Conservation (phyloP, 208 protist species). For the Tritrichomonas musculus region DNA sequence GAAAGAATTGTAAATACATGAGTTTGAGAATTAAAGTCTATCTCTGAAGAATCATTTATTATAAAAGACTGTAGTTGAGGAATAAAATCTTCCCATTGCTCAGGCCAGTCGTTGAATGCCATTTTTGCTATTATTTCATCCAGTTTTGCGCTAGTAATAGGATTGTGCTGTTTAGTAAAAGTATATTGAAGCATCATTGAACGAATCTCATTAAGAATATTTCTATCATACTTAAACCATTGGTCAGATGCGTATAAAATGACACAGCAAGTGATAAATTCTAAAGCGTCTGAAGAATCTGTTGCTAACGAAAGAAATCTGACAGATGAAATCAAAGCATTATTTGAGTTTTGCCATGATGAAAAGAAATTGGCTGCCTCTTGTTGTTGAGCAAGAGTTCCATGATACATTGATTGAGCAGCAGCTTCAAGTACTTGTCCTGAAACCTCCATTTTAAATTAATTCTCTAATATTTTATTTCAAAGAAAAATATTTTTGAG, state of each 20-base stretch:
- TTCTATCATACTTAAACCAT: too few relatives aligned
- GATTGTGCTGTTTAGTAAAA: too few relatives aligned
- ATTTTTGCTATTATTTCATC: background rate
- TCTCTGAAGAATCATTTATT: background rate
- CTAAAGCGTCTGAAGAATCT: too few relatives aligned
- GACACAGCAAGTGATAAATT: too few relatives aligned
- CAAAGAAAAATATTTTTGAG: too few relatives aligned
- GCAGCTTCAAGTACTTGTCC: too few relatives aligned
- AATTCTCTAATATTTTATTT: too few relatives aligned
- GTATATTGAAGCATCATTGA: too few relatives aligned
- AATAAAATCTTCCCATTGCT: background rate
- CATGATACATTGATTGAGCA: background rate
- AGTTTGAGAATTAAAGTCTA: background rate
- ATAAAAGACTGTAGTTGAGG: background rate
- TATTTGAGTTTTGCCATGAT: background rate
- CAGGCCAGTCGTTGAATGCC: background rate
- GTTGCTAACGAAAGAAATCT: background rate
- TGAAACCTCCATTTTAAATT: too few relatives aligned
- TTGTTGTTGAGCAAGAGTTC: background rate
- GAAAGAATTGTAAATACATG: background rate
- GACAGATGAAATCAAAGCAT: background rate
- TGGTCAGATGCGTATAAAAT: too few relatives aligned
- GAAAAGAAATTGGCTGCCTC: background rate
- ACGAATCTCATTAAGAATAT: too few relatives aligned
- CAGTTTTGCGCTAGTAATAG: background rate